These are phyloP conservation scores for Lactarius vividus DNA, from an alignment of 768 basidiomycete genomes.

Conservation along the genomic window DNA sequence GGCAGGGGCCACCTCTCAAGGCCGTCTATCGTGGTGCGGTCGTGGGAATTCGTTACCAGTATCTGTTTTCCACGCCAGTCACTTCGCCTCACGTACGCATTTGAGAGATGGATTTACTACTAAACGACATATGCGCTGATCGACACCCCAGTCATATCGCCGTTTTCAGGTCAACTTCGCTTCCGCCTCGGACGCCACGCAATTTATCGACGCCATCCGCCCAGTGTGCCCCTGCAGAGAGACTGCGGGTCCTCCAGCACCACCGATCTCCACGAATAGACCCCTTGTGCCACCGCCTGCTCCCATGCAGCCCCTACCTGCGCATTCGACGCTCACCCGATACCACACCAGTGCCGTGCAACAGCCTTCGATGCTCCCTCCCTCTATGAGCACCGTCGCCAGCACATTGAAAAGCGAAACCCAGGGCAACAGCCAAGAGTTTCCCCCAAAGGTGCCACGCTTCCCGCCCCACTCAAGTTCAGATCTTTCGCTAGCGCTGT, in stretches of 20 bases:
- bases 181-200: conserved; percentile 44
- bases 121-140: conserved; percentile 2
- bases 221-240: conserved; percentile 74
- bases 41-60: conserved; percentile 73
- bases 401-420: not conserved
- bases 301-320: not conserved
- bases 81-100: conserved; percentile 17
- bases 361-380: conserved; percentile 10
- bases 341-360: conserved; percentile 2
- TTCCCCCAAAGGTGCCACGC: not conserved
- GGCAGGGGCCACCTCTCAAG: conserved; percentile 69
- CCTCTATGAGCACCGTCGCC: not conserved
- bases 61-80: conserved; percentile 40
- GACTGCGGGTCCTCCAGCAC: conserved; percentile 39
- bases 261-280: conserved; percentile 27
- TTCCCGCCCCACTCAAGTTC: conserved; percentile 15
- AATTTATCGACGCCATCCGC: conserved; percentile 61
- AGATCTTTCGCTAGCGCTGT: conserved; percentile 14
- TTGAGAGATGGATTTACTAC: not conserved
- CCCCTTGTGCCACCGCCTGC: conserved; percentile 24
- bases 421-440: conserved; percentile 3
- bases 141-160: conserved; percentile 53
- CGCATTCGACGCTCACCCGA: not conserved
- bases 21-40: conserved; percentile 73
- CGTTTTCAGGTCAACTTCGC: conserved; percentile 75